Evolutionary conservation across 192 early-diverging fungal genomes (phyloP).

Genomic region (Obelidium mucronatum): DNA sequence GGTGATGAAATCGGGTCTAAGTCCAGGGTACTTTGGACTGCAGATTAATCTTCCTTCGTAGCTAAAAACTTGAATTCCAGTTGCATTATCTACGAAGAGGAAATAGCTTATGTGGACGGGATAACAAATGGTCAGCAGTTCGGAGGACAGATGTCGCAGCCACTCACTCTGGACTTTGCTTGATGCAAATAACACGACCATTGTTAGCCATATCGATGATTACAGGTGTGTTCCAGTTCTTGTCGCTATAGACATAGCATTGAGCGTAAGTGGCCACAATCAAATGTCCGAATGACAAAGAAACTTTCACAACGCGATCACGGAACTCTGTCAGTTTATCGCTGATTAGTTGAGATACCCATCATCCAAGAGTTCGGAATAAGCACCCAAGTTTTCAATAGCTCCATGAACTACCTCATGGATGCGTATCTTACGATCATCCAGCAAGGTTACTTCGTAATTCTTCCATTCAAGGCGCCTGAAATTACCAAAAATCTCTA

Average conservation of each 20-base stretch:
- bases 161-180: conserved; percentile 63
- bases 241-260: conserved; percentile 65
- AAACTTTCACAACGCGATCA: conserved; percentile 63
- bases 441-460: conserved; percentile 61
- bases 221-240: conserved; percentile 68
- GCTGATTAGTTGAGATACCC: too few species aligned
- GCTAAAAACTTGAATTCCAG: conserved; percentile 61
- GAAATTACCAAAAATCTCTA: not conserved
- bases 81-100: conserved; percentile 57
- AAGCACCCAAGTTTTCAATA: conserved; percentile 56
- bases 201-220: conserved; percentile 62
- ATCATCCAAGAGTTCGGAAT: not conserved
- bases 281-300: conserved; percentile 56
- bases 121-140: conserved; percentile 2
- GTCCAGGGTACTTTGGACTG: conserved; percentile 60
- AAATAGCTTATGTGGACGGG: conserved; percentile 53
- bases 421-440: conserved; percentile 59
- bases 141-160: conserved; percentile 22
- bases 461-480: conserved; percentile 67
- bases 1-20: conserved; percentile 62
- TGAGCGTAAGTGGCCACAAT: conserved; percentile 61
- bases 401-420: conserved; percentile 57
- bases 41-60: conserved; percentile 62
- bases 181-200: conserved; percentile 64
- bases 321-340: conserved; percentile 62